Evolutionary conservation across 768 basidiomycete genomes (phyloP), one percentile per base, ranked within the genome.

Genomic region (Termitomyces sp.): DNA sequence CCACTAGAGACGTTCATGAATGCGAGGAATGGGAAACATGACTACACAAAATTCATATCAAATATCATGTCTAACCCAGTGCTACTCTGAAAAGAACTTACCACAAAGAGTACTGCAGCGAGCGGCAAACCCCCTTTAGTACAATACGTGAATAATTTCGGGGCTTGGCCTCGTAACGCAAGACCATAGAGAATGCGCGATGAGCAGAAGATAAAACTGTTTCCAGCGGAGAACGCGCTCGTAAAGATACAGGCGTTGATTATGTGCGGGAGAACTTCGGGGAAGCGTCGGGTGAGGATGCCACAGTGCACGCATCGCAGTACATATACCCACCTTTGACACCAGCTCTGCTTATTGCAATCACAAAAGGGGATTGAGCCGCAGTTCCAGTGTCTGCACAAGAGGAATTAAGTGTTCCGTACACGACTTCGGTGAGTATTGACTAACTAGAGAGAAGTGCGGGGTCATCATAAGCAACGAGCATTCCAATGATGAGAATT

Each of bases 341-440:
- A 11, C 90, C 88, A 0, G 89, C 86, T 40, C 80, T 77, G 44
- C 73, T 79, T 62, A 94, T 85, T 19, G 90, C 92, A 60, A 94
- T 87, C 54, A 94, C 92, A 71, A 90, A 95, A 3, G 92, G 92
- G 4, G 90, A 92, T 52, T 85, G 69, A 0, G 86, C 83, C n/a
- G 90, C 91, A 44, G 81, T 89, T 49, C 83, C 82, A 27, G 76
- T 66, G 2, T 57, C 79, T 71, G 62, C 6, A 42, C 10, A 4
- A 29, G 35, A 47, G 41, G 31, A 32, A 9, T 35, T 14, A 8
- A n/a, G 55, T 9, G 12, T n/a, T 11, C 19, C 41, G 14, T 55
- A 27, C 23, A 29, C n/a, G 16, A 31, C 17, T 49, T 23, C 9
- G n/a, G 37, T 16, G 10, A 51, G 25, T 32, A 53, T 16, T 38